Conservation (phyloP, 768 basidiomycete genomes). For the Leccinellum luteum region DNA sequence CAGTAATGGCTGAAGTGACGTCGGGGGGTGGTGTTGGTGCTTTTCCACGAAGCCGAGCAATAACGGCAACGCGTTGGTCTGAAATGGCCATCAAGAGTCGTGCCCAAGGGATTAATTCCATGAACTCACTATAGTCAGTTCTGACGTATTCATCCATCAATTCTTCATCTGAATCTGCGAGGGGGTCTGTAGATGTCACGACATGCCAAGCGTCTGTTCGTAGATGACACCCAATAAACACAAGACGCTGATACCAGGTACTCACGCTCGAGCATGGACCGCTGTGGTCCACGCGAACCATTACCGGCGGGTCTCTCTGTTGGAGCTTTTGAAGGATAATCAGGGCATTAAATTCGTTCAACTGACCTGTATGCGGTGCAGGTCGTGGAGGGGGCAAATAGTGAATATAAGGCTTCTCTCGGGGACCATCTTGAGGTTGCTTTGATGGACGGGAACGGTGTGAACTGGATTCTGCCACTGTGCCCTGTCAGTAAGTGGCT, state of each 20-base stretch:
- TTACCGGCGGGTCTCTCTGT: constrained; percentile 18
- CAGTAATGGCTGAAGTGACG: constrained; percentile 4
- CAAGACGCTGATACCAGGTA: neutral
- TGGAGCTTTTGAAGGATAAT: constrained; percentile 3
- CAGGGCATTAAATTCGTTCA: neutral
- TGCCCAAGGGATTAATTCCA: neutral
- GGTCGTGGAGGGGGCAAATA: constrained; percentile 31
- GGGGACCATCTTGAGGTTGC: constrained; percentile 21
- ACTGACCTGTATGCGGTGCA: constrained; percentile 23
- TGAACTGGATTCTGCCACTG: constrained; percentile 24
- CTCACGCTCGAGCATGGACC: constrained; percentile 48
- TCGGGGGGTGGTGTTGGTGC: constrained; percentile 47
- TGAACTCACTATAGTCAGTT: constrained; percentile 60
- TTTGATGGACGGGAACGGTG: constrained; percentile 27
- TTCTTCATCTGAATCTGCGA: constrained; percentile 75
- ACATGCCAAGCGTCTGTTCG: constrained; percentile 71
- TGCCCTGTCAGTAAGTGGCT: constrained; percentile 10
- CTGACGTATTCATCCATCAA: constrained; percentile 58
- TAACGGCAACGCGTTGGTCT: constrained; percentile 53
- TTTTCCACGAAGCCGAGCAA: constrained; percentile 50
- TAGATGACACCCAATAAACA: neutral
- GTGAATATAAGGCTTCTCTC: constrained; percentile 35
- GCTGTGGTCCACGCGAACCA: constrained; percentile 28
- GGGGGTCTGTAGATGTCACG: constrained; percentile 58
- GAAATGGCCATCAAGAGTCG: constrained; percentile 2